Evolutionary conservation across 305 asterid species (phyloP), one percentile per base, ranked within the genome.

Genomic region (Fraxinus baroniana): DNA sequence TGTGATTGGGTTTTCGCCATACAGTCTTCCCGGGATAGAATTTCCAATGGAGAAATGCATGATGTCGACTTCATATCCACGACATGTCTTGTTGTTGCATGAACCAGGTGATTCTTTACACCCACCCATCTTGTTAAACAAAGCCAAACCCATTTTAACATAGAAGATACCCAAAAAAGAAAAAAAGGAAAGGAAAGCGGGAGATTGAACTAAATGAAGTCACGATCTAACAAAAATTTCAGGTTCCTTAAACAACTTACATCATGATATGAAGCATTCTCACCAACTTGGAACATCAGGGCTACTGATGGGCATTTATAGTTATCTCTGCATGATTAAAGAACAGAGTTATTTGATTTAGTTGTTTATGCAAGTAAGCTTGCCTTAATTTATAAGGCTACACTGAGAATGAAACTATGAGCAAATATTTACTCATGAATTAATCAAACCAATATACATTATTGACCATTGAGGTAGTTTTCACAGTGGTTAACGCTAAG

Each of bases 1-100:
- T 76, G 79, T 84, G 78, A 86, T n/a, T 20, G 87, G 88, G 84
- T 89, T 85, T 83, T 90, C 93, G 28, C 94, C 92, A 39, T 93
- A 93, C 78, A 93, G 78, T 81, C 97, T 89, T 86, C 97, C 97
- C 3, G 97, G 97, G 83, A 93, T 89, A 84, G 97, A 92, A 91
- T 85, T 90, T 78, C 97, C 97, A 80, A 93, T 84, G 7, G 95
- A 89, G 89, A 93, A 93, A 88, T 92, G 97, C 94, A 92, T 93
- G 87, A 93, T 92, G 85, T 93, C 97, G 3, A 92, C 97, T 89
- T 93, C 97, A 77, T 88, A 81, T 73, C 95, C 97, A 46, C 90
- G 93, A 44, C 97, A 93, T 79, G 55, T 93, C 36, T 86, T 92
- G 80, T 77, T 84, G 85, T 89, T 92, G 92, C 97, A 93, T 35